Evolutionary conservation across 805 yeast species (phyloP), one percentile per base, ranked within the genome.

Genomic region (Cyberlindnera mycetangii): DNA sequence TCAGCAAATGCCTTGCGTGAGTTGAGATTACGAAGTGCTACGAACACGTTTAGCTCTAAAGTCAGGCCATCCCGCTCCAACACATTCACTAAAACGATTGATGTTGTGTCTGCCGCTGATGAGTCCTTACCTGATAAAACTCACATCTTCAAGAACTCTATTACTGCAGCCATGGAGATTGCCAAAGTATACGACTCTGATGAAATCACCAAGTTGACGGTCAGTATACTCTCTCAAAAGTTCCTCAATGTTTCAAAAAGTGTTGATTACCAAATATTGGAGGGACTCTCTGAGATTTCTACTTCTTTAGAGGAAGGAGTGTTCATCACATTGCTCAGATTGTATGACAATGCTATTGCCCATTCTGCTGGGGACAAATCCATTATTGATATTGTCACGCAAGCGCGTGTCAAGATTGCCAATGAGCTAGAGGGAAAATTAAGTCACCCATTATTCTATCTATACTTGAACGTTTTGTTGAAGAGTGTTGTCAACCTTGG

Each of bases 151-250:
- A 72, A 76, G 46, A 87, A 89, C 59, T 80, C 89, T 21, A 76
- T 89, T 16, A 72, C 77, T 8, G 82, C 95, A 0, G 75, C 83
- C 8, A 74, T 81, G 35, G 80, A 80, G 38, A 76, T 90, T 32
- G 79, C 90, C 0, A 74, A 77, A 21, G 70, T 72, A 25, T 84
- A 86, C 55, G 74, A 78, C 35, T 93, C 85, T 51, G 81, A 79
- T 44, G 76, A 86, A 15, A 84, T 92, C 24, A 78, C 85, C 15
- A 81, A 85, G 3, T 72, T 93, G 51, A 82, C 95, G 0, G 81
- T 87, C 12, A 83, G 96, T 0, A 81, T 93, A 31, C 71, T 93
- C 45, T 79, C 87, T 12, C 97, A 90, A 60, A 90, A 89, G 58
- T 69, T 82, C 5, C 70, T 61, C 41, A 64, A 62, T 7, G 67